A percentile compares a stretch with the other conserved stretches of the same genome.
phyloP scores from a whole-genome alignment of 208 protist genomes.

The Naegleria lovaniensis region DNA sequence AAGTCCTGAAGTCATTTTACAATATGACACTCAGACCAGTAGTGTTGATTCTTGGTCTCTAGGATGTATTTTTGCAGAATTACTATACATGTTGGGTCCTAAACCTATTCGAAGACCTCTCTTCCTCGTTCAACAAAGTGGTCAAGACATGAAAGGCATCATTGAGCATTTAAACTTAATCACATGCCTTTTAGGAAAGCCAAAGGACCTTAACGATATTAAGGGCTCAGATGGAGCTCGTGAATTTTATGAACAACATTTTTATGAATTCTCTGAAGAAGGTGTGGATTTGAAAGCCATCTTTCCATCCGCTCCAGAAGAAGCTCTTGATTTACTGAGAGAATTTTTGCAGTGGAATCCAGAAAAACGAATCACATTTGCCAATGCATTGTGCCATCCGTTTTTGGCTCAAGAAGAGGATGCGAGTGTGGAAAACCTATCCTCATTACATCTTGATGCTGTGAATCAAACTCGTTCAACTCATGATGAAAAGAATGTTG shows the following conservation, averaged over 20 bases:
- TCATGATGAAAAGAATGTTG: no score
- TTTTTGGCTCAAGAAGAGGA: background rate
- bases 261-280: background rate
- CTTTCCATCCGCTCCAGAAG: background rate
- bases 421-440: background rate
- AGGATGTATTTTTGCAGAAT: constrained; percentile 10
- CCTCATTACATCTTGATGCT: no score
- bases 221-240: background rate
- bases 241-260: background rate
- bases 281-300: background rate
- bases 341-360: background rate
- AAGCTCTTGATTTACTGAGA: background rate
- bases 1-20: background rate
- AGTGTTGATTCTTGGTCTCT: background rate
- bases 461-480: no score
- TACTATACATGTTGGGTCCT: background rate
- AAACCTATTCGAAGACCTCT: background rate
- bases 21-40: background rate
- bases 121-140: background rate
- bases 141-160: background rate
- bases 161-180: background rate
- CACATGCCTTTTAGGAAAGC: background rate
- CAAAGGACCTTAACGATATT: background rate
- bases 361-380: background rate
- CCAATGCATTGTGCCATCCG: background rate